Evolutionary conservation across 306 rosid genomes (phyloP).

Genomic region (Rosa lucieae): DNA sequence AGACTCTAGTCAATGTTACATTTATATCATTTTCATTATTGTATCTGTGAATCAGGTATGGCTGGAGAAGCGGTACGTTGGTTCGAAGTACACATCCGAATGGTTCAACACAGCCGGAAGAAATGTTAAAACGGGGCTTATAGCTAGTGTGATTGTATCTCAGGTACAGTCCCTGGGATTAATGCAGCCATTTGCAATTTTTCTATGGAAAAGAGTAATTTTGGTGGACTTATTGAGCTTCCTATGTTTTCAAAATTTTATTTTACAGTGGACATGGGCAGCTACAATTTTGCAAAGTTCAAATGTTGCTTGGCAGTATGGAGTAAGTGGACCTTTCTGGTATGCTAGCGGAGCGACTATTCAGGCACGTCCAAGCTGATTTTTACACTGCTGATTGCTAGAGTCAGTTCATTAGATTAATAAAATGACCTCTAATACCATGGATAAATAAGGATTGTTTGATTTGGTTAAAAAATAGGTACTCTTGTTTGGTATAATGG

Average conservation of each 20-base stretch:
- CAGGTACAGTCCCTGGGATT: conserved; percentile 50
- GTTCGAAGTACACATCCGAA: conserved; percentile 85
- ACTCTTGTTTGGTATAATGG: conserved; percentile 84
- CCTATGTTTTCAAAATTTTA: neutral
- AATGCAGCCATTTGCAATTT: neutral
- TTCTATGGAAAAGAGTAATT: neutral
- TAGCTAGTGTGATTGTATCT: conserved; percentile 91
- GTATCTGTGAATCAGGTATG: conserved; percentile 57
- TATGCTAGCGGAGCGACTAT: conserved; percentile 97
- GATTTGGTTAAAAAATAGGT: conserved; percentile 39
- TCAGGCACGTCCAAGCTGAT: conserved; percentile 53
- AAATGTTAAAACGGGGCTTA: conserved; percentile 86
- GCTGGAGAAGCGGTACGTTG: conserved; percentile 85
- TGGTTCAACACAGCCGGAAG: conserved; percentile 99
- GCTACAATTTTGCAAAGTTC: conserved; percentile 95
- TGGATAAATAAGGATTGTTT: neutral
- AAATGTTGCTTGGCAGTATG: conserved; percentile 96
- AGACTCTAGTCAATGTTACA: neutral
- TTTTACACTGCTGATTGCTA: neutral
- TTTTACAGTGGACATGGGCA: conserved; percentile 91
- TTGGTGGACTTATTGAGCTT: neutral
- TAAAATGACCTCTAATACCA: neutral
- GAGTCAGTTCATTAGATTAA: too few relatives aligned
- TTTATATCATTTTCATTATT: neutral
- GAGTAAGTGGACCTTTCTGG: conserved; percentile 96